Base-by-base conservation (phyloP, 225 moss, liverwort and hornwort genomes). In the Marchantia polymorpha region DNA sequence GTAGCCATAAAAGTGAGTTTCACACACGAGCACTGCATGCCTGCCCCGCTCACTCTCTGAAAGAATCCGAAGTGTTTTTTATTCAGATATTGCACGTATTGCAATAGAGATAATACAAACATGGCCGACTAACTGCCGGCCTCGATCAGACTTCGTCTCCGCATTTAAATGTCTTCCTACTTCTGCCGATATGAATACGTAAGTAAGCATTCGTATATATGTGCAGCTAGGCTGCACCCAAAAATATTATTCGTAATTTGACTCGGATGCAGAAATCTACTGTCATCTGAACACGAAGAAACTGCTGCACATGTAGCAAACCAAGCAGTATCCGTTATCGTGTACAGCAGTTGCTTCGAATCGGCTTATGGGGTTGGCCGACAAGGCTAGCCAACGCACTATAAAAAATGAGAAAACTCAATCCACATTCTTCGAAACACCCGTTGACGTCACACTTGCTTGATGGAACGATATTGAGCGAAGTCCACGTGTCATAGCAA, bases 401-500 rank as follows among this genome's bases (percentile, higher is more conserved):
- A 31, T 67, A 30, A 67, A 67, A 67, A 67, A 67, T 67, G 67
- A 67, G 67, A 30, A 30, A 29, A 67, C 31, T 67, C 67, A 17
- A 29, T 67, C 67, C 30, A 67, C 67, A 25, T 67, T 27, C 29
- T 67, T 15, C 30, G 25, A 15, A 23, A 7, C 67, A 8, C 29
- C 30, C 16, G 27, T 61, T 23, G 61, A n/a, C 6, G n/a, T 61
- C 61, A 19, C 61, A 61, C 16, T 4, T 23, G 61, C 61, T 22
- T 58, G 58, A 58, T 6, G 58, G 19, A 15, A n/a, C 8, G 8
- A 30, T 31, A 9, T 31, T 67, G 67, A 29, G 31, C 67, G 27
- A 0, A 6, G 11, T 67, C 67, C 16, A 30, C 30, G 14, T 67
- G 10, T 67, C 30, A 31, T 8, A 29, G 67, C 29, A 31, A 0